These are phyloP conservation scores for Symmetrospora coprosmae DNA, from an alignment of 768 basidiomycete species.

Conservation along the genomic window DNA sequence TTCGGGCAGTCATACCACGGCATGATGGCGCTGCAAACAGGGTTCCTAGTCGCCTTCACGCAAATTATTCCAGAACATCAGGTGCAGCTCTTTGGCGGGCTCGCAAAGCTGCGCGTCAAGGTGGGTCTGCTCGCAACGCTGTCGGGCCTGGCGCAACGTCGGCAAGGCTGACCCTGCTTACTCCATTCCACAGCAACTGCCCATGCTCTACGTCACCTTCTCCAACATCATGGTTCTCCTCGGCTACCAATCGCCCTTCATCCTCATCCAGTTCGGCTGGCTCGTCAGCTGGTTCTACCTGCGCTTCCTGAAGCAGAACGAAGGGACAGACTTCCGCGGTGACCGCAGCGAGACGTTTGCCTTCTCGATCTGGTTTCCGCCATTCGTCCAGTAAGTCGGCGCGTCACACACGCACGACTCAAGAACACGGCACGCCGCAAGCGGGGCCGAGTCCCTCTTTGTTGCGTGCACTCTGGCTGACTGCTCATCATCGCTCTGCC, in stretches of 20 bases:
- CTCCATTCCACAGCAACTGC: constrained; percentile 49
- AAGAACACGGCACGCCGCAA: no score
- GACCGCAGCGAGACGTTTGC: constrained; percentile 95
- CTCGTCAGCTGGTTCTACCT: constrained; percentile 88
- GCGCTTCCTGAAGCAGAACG: constrained; percentile 86
- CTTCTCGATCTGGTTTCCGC: constrained; percentile 91
- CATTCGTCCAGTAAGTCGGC: constrained; percentile 80
- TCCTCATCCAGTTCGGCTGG: constrained; percentile 98
- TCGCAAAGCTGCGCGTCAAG: constrained; percentile 77
- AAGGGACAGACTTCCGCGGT: constrained; percentile 57
- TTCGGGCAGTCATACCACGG: constrained; percentile 83
- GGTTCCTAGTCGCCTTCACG: constrained; percentile 85
- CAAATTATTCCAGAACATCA: constrained; percentile 97
- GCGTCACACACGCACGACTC: no score
- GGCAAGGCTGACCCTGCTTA: neutral
- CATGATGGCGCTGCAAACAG: constrained; percentile 77
- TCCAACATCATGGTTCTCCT: constrained; percentile 71
- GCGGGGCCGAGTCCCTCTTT: no score
- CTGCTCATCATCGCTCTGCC: constrained; percentile 5
- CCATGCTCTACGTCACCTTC: constrained; percentile 84
- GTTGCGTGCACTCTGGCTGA: constrained; percentile 1
- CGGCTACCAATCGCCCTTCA: constrained; percentile 77
- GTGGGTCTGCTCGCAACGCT: constrained; percentile 42
- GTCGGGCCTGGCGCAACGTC: neutral
- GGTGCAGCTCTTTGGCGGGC: constrained; percentile 67